Conservation (phyloP, 2,329 filamentous ascomycete genomes). For the Cytospora piceae region DNA sequence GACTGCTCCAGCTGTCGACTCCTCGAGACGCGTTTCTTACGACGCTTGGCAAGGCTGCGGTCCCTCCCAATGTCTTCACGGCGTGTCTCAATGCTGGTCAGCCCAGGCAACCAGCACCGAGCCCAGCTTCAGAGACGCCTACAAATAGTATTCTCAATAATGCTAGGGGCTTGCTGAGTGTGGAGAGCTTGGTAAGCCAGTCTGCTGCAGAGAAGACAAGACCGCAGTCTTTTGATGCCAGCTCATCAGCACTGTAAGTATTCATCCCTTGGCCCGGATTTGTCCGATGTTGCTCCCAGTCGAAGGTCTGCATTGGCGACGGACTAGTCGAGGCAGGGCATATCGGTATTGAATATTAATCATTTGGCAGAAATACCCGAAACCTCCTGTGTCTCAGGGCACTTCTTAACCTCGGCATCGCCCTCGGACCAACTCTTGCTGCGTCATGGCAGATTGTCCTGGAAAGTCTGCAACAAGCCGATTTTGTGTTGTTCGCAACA, state of each 20-base stretch:
- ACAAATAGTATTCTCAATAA: constrained; percentile 68
- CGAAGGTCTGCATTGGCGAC: neutral
- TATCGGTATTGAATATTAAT: neutral
- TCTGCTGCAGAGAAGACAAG: constrained; percentile 61
- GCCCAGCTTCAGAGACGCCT: constrained; percentile 51
- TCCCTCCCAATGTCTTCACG: constrained; percentile 77
- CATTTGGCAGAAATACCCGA: constrained; percentile 64
- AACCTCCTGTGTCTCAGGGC: constrained; percentile 90
- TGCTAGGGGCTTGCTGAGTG: constrained; percentile 72
- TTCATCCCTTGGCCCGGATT: neutral
- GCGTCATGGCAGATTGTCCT: constrained; percentile 88
- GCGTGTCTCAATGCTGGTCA: constrained; percentile 59
- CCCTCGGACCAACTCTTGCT: constrained; percentile 84
- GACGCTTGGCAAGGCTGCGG: constrained; percentile 88
- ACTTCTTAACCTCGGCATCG: constrained; percentile 92
- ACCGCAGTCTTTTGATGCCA: constrained; percentile 61
- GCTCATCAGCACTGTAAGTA: constrained; percentile 54
- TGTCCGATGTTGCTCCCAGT: neutral
- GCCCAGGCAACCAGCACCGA: constrained; percentile 48
- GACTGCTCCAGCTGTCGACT: constrained; percentile 79
- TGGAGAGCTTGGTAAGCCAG: constrained; percentile 69
- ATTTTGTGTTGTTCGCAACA: constrained; percentile 76
- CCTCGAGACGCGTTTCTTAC: constrained; percentile 94
- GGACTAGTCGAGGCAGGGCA: neutral
- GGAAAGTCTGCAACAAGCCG: constrained; percentile 89